Evolutionary conservation across 2,329 filamentous ascomycete genomes (phyloP).

Genomic region (Thelonectria rubi): DNA sequence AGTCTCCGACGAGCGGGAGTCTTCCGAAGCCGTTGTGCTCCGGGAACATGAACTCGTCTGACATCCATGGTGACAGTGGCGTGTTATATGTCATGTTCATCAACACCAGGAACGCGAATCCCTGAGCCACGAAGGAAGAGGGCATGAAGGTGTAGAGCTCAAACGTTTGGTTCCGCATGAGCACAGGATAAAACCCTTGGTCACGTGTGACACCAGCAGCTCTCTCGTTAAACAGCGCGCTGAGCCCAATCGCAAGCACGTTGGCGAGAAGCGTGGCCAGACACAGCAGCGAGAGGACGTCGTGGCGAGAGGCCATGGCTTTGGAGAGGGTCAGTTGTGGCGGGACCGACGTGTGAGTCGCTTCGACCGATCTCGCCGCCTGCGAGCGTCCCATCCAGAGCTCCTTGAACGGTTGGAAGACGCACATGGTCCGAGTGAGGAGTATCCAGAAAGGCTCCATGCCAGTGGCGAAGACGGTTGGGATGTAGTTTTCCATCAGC

Average conservation of each 20-base stretch:
- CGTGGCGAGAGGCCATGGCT: background rate
- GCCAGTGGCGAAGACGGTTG: constrained; percentile 14
- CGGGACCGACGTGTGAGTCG: constrained; percentile 9
- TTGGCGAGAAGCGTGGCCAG: constrained; percentile 7
- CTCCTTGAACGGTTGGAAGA: constrained; percentile 19
- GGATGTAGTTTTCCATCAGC: constrained; percentile 16
- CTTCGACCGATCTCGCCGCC: background rate
- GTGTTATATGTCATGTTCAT: constrained; percentile 4
- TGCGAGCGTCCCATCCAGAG: background rate
- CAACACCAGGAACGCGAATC: background rate
- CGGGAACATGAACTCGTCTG: constrained; percentile 9
- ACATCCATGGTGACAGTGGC: constrained; percentile 2
- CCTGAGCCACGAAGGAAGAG: no score
- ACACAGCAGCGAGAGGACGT: background rate
- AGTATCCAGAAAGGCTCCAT: constrained; percentile 18
- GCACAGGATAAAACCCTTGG: no score
- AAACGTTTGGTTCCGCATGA: no score
- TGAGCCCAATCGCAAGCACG: constrained; percentile 9
- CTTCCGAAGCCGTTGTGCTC: background rate
- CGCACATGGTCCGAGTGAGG: constrained; percentile 10
- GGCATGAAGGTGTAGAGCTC: no score
- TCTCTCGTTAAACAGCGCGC: constrained; percentile 13
- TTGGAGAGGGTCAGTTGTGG: constrained; percentile 10
- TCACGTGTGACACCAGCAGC: background rate
- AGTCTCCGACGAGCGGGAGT: background rate